Conservation (phyloP, 139 green algal genomes). For the Chlorella sp. region DNA sequence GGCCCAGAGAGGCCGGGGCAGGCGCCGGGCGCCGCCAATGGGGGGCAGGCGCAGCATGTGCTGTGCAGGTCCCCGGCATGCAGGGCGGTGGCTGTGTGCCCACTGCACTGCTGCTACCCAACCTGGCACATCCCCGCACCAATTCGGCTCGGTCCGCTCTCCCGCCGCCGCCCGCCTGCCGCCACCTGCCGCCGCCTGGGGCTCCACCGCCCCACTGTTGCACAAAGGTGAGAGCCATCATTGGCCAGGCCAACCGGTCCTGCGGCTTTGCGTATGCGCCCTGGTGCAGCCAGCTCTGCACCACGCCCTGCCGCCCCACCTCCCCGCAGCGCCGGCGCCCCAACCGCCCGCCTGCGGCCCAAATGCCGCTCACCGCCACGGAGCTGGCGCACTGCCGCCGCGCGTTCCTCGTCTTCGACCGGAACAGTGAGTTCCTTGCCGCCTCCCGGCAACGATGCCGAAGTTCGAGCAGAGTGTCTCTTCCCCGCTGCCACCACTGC, state of each 20-base stretch:
- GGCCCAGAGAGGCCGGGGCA: too few relatives aligned
- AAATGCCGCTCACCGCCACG: background rate
- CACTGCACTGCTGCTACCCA: background rate
- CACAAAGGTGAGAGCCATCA: too few relatives aligned
- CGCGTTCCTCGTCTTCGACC: constrained; percentile 6
- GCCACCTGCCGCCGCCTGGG: background rate
- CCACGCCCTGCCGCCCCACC: background rate
- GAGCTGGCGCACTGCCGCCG: background rate
- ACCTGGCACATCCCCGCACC: too few relatives aligned
- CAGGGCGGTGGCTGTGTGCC: background rate
- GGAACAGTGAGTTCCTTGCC: background rate
- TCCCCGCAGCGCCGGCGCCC: background rate
- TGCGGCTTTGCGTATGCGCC: too few relatives aligned
- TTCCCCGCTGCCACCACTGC: background rate
- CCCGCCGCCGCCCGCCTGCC: too few relatives aligned
- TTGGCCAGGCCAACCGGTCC: too few relatives aligned
- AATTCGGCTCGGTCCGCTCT: too few relatives aligned
- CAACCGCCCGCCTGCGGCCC: background rate
- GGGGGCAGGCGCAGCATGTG: background rate
- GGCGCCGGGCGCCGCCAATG: too few relatives aligned
- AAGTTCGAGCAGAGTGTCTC: background rate
- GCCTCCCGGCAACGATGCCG: background rate
- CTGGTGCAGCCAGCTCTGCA: too few relatives aligned
- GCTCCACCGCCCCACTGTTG: background rate
- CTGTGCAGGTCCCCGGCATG: too few relatives aligned